A percentile compares a stretch with the other conserved stretches of the same genome.
These are phyloP conservation scores for Wickerhamomyces bovis DNA, from an alignment of 805 yeast species.

Conservation along the genomic window DNA sequence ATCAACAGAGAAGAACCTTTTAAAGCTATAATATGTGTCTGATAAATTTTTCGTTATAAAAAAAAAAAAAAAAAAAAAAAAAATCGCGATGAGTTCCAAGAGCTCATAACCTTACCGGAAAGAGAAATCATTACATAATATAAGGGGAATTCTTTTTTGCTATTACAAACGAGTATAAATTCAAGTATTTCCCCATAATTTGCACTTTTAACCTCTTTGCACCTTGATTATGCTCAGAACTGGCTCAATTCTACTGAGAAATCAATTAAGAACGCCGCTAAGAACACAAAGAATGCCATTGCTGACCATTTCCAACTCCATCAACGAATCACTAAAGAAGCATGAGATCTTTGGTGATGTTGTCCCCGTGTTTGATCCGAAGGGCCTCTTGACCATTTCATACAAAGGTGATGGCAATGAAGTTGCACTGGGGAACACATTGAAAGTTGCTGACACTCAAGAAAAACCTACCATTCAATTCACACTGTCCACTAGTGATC, in stretches of 20 bases:
- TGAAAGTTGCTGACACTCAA: slow-evolving; percentile 63
- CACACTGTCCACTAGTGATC: slow-evolving; percentile 35
- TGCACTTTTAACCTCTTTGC: not conserved
- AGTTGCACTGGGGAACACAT: slow-evolving; percentile 75
- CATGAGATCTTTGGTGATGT: slow-evolving; percentile 41
- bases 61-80: not conserved
- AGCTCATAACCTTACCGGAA: not conserved
- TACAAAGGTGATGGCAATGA: slow-evolving; percentile 48
- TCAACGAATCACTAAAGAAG: slow-evolving; percentile 33
- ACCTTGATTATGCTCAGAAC: not conserved
- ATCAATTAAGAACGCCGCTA: not conserved
- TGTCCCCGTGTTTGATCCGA: slow-evolving; percentile 23
- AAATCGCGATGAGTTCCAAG: not conserved
- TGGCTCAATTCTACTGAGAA: not conserved
- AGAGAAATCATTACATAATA: not conserved
- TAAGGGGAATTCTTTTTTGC: not conserved
- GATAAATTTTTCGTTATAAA: not conserved
- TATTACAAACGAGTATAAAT: not conserved
- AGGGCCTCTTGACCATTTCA: slow-evolving; percentile 49
- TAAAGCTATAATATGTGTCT: not conserved
- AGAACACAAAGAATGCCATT: slow-evolving; percentile 17
- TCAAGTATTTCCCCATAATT: not conserved
- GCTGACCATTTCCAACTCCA: slow-evolving; percentile 23
- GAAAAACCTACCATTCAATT: slow-evolving; percentile 59
- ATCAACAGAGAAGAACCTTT: too few relatives aligned